Evolutionary conservation across 2,329 filamentous ascomycete species (phyloP), one percentile per base, ranked within the genome.

Genomic region (Colletotrichum lentis): DNA sequence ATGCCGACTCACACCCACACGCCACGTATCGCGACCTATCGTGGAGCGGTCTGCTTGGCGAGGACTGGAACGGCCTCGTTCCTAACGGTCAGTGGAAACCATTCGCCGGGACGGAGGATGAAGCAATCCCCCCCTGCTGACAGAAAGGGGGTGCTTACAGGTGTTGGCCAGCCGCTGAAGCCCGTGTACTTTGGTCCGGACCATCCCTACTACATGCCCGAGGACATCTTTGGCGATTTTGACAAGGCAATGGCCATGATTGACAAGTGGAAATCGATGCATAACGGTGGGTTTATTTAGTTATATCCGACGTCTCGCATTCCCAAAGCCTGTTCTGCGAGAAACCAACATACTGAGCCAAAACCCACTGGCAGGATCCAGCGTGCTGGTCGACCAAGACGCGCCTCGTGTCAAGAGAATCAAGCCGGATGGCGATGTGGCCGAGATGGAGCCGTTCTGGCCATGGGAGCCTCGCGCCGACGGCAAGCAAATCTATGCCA

Each of bases 21-120:
- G 47, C 24, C 22, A 52, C 47, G 2, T 52, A 52, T 52, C 47
- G 22, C 7, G 47, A 52, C 1, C 22, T 52, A 16, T 14, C 3
- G 18, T 52, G 47, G 47, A 52, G 47, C 14, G 47, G 47, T 7
- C 2, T 52, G 5, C 47, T 52, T 12, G 47, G 47, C 2, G 47
- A 52, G 14, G 47, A 52, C 47, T 52, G 47, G 47, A 52, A 52
- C 14, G 47, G 47, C 7, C 22, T 52, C n/a, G 47, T 52, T 31
- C 47, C 47, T 11, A 52, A 52, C 18, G 47, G 47, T 52, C 8
- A n/a, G 47, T 31, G n/a, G 14, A 47, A 47, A 47, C 2, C 2
- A 47, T 11, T 20, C 10, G 11, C 20, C 8, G 0, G 20, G n/a
- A 22, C n/a, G n/a, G n/a, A n/a, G n/a, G n/a, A n/a, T n/a, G n/a